Evolutionary conservation across 148 eudicot species (phyloP), one percentile per base, ranked within the genome.

Genomic region (Pharnaceum exiguum): DNA sequence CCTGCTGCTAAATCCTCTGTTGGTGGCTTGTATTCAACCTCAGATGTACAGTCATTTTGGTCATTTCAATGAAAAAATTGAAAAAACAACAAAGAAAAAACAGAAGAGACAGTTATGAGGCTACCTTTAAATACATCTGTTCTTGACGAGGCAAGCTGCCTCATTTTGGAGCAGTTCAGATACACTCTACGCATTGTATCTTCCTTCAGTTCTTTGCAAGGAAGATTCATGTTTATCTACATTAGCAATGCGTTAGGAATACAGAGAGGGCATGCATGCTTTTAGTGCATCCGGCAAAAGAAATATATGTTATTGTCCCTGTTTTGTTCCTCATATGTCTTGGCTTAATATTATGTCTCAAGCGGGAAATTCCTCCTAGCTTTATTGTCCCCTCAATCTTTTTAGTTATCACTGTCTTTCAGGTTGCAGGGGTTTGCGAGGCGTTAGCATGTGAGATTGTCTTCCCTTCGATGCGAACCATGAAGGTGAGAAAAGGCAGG

Each of bases 31-130:
- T 85, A 84, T 71, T 77, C 95, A 36, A 65, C 84, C 40, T 76
- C 91, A 59, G 84, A 91, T 91, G 93, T 82, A 84, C 96, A 82
- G 69, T 82, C 89, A 45, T 77, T 87, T 73, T 91, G 97, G 97
- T 85, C 87, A 60, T 84, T 82, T 82, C 89, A 82, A 73, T 84
- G 76, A 79, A 57, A 69, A 66, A 29, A 79, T 53, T 73, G 45
- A 60, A 64, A 39, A 56, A 31, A 39, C 46, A 25, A 28, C 62
- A 28, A 25, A 23, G 23, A 59, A 42, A 31, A 25, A 18, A 47
- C 53, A 36, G 23, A 13, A 12, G 36, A 72, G 30, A 62, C 26
- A 59, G 54, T 57, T 49, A 55, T 65, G 75, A 72, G 78, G 80
- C 76, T 71, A 57, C 67, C 60, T 81, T 72, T 66, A 56, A 70